Evolutionary conservation across 768 basidiomycete genomes (phyloP).

Genomic region (Termitomyces sp.): DNA sequence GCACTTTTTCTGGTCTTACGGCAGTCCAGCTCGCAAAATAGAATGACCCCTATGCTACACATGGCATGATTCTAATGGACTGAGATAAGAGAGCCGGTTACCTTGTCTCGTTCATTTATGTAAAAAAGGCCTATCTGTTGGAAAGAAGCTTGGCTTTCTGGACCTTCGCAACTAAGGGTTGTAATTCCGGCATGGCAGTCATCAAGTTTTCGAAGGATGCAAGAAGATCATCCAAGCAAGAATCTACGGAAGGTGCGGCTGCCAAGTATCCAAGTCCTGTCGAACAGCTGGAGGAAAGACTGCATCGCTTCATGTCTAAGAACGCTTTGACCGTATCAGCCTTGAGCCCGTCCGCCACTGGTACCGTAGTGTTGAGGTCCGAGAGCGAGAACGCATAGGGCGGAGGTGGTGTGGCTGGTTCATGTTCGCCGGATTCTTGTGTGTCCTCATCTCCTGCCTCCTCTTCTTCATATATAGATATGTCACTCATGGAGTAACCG

Average conservation of each 20-base stretch:
- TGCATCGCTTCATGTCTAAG: background rate
- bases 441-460: conserved; percentile 10
- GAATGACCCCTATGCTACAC: background rate
- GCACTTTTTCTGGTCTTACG: no score
- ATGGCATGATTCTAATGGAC: conserved; percentile 2
- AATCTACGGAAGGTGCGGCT: conserved; percentile 5
- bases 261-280: conserved; percentile 8
- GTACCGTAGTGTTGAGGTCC: background rate
- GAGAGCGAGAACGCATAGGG: conserved; percentile 9
- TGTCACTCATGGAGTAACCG: background rate
- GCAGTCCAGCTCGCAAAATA: background rate
- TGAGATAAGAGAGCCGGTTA: background rate
- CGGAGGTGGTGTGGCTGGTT: conserved; percentile 11
- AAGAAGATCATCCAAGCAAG: conserved; percentile 15
- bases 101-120: background rate
- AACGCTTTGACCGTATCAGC: background rate
- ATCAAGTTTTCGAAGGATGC: conserved; percentile 16
- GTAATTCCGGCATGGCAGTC: conserved; percentile 10
- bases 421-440: background rate
- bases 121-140: background rate
- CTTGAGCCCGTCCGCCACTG: background rate
- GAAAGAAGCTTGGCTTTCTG: background rate
- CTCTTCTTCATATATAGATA: background rate
- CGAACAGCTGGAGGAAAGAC: background rate
- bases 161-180: background rate